Evolutionary conservation across 306 rosid species (phyloP), one percentile per base, ranked within the genome.

Genomic region (Hippophae gyantsensis): DNA sequence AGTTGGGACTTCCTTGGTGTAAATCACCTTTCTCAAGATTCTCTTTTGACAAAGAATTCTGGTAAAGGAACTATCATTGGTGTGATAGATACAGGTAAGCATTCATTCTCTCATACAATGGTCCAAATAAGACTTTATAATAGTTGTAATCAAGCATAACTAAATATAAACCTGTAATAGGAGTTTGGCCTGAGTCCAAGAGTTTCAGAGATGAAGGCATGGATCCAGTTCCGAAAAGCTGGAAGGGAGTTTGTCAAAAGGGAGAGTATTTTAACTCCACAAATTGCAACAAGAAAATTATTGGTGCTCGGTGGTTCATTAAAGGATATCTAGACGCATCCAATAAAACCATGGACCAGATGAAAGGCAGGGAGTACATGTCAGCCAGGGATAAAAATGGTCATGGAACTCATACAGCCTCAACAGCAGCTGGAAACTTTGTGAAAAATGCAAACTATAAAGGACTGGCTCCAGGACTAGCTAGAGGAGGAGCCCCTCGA

Each of bases 161-260:
- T 11, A 3, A 10, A 13, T n/a, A 49, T 49, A 5, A 5, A 13
- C 25, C 3, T 12, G 5, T 11, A 7, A 10, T n/a, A 81, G 84
- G 87, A 58, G 72, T 78, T 58, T 82, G 79, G 87, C 87, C 87
- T 38, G 84, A 82, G 66, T 78, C 81, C 9, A 60, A 65, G 58
- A 63, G 66, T 43, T 82, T 82, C 75, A 45, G 32, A 10, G 79
- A 82, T 7, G 43, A 63, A 64, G 81, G 77, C 56, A 61, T 78
- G 7, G 81, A 77, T 11, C 79, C 81, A 53, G 48, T 75, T 45
- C 81, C 84, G 40, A 60, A 79, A 6, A 67, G 65, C 42, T 82
- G 87, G 87, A 78, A 46, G 51, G 87, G 84, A 8, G 14, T 43
- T 7, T 82, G 87, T n/a, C 59, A 75, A 48, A 59, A 73, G 7